Conservation (phyloP, 306 rosid species). For the Betula pendula region DNA sequence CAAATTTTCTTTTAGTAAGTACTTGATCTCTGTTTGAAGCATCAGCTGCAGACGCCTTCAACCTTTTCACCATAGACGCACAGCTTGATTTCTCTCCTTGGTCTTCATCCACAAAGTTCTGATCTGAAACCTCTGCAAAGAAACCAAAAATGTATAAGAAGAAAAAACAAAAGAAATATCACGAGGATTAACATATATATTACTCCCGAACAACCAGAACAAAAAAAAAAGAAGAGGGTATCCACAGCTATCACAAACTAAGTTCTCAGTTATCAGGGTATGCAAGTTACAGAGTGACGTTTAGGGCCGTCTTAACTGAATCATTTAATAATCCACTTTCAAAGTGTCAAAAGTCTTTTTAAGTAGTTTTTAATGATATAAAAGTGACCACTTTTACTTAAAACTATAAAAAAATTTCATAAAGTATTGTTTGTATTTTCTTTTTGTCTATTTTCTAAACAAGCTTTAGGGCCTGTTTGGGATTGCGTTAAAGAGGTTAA, state of each 20-base stretch:
- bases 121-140: slow-evolving; percentile 65
- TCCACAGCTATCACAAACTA: not conserved
- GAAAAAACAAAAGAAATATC: not conserved
- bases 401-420: not conserved
- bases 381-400: not conserved
- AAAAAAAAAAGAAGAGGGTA: not conserved
- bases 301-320: not conserved
- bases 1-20: not conserved
- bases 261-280: not conserved
- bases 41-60: slow-evolving; percentile 44
- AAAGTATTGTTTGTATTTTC: not conserved
- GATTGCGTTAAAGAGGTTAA: no score
- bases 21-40: slow-evolving; percentile 52
- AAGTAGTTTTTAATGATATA: not conserved
- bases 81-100: slow-evolving; percentile 44
- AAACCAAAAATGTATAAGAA: slow-evolving; percentile 19
- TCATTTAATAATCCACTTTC: not conserved
- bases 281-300: not conserved
- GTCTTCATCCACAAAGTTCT: slow-evolving; percentile 66
- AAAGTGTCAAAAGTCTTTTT: not conserved
- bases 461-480: no score
- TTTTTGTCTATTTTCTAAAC: not conserved
- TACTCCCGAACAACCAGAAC: slow-evolving; percentile 5
- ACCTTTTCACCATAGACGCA: slow-evolving; percentile 51
- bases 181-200: slow-evolving; percentile 8